These are phyloP conservation scores for Isabelozyma pseudorhagii DNA, from an alignment of 805 yeast species.

Conservation along the genomic window DNA sequence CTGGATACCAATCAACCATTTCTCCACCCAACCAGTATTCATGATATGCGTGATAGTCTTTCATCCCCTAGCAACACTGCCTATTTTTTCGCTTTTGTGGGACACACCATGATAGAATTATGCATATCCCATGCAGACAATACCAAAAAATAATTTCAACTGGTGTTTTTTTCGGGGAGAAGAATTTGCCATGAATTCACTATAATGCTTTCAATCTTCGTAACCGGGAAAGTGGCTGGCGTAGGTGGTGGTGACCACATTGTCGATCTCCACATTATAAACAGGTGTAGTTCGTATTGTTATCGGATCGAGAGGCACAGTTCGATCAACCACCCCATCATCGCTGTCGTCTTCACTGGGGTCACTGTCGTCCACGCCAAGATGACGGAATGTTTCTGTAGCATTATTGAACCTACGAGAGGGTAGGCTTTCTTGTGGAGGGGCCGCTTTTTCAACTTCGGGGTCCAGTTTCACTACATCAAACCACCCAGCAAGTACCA, in stretches of 20 bases:
- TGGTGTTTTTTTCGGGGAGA: too few relatives aligned
- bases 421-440: not conserved
- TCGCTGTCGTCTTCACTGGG: slow-evolving; percentile 1
- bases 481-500: not conserved
- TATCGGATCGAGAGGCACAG: not conserved
- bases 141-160: too few relatives aligned
- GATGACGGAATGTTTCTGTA: not conserved
- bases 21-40: too few relatives aligned
- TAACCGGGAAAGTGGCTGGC: slow-evolving; percentile 4
- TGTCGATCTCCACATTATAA: slow-evolving; percentile 1
- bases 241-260: not conserved
- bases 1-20: too few relatives aligned
- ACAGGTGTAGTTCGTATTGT: not conserved
- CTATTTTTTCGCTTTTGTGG: too few relatives aligned
- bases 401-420: not conserved
- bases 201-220: not conserved
- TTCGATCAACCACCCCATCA: not conserved
- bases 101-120: too few relatives aligned
- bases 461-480: not conserved
- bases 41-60: too few relatives aligned
- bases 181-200: too few relatives aligned
- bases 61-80: too few relatives aligned
- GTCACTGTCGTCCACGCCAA: not conserved
- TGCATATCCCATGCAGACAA: too few relatives aligned
- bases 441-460: too few relatives aligned